A percentile compares a stretch with the other conserved stretches of the same genome.
Evolutionary conservation across 1,139 yeast species (phyloP).

Genomic region (Maudiozyma humilis): DNA sequence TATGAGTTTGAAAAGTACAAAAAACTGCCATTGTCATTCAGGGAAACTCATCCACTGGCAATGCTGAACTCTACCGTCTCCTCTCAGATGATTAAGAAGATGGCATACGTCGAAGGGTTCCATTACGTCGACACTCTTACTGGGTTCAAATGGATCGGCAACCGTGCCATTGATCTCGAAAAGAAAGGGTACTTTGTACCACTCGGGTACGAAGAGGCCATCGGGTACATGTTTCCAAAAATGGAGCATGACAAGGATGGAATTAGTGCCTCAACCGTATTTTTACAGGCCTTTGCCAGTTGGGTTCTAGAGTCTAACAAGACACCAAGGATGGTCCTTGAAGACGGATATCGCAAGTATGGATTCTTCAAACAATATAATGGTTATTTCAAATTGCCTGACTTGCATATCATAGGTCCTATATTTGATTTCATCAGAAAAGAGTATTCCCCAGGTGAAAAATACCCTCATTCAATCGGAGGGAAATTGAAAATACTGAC

Average conservation of each 20-base stretch:
- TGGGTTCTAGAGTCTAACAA: conserved; percentile 23
- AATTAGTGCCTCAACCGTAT: conserved; percentile 69
- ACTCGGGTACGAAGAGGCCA: conserved; percentile 91
- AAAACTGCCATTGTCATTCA: conserved; percentile 18
- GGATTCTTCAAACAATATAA: conserved; percentile 82
- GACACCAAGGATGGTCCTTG: conserved; percentile 40
- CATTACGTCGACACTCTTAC: conserved; percentile 75
- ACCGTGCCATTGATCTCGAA: conserved; percentile 69
- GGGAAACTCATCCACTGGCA: conserved; percentile 35
- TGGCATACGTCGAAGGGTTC: conserved; percentile 60
- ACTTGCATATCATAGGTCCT: conserved; percentile 41
- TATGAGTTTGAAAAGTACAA: conserved; percentile 41
- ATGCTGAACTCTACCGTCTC: conserved; percentile 86
- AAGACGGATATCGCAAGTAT: conserved; percentile 50
- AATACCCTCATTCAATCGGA: conserved; percentile 32
- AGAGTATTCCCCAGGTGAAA: conserved; percentile 12
- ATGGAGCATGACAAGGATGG: conserved; percentile 88
- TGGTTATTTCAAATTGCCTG: conserved; percentile 69
- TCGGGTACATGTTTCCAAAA: conserved; percentile 85
- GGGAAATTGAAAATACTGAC: conserved; percentile 41
- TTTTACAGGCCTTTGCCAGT: conserved; percentile 57
- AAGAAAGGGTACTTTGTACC: conserved; percentile 61
- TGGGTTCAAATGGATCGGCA: conserved; percentile 97
- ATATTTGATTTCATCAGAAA: conserved; percentile 47
- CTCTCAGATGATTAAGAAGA: conserved; percentile 64